These are phyloP conservation scores for Aristolochia californica DNA, from an alignment of 164 flowering plant genomes.

Conservation along the genomic window DNA sequence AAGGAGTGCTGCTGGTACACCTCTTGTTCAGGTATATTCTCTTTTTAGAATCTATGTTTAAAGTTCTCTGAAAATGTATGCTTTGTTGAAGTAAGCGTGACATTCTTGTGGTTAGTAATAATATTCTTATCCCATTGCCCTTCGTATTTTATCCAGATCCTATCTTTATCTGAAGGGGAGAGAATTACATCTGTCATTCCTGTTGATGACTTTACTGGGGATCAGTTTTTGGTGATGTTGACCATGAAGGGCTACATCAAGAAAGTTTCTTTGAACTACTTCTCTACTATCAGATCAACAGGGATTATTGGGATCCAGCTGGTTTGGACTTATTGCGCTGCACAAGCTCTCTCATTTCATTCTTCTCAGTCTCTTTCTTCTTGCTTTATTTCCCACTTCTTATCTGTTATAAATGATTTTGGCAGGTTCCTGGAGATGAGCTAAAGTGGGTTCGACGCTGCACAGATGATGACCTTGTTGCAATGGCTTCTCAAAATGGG, in stretches of 20 bases:
- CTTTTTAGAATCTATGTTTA: not conserved
- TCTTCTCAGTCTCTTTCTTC: too few species aligned
- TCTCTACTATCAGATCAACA: slow-evolving; percentile 76
- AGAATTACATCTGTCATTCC: slow-evolving; percentile 93
- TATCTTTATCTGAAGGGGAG: slow-evolving; percentile 86
- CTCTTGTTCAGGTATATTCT: slow-evolving; percentile 65
- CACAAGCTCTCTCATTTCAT: too few species aligned
- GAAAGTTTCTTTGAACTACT: slow-evolving; percentile 68
- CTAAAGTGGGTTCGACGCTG: slow-evolving; percentile 91
- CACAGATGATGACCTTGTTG: slow-evolving; percentile 76
- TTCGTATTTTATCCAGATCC: slow-evolving; percentile 36
- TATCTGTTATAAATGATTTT: slow-evolving; percentile 6
- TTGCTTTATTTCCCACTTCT: not conserved
- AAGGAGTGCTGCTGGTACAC: slow-evolving; percentile 89
- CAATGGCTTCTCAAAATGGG: slow-evolving; percentile 94
- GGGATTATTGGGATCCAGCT: slow-evolving; percentile 95
- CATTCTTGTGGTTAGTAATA: too few species aligned
- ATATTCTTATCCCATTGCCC: not conserved
- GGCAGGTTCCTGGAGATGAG: slow-evolving; percentile 91
- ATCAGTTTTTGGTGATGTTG: slow-evolving; percentile 87
- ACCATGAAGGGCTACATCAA: slow-evolving; percentile 91
- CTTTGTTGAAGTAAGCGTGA: not conserved
- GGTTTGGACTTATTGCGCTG: slow-evolving; percentile 32
- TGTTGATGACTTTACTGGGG: slow-evolving; percentile 71
- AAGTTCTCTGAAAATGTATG: not conserved